Evolutionary conservation across 164 flowering plant genomes (phyloP), one percentile per base, ranked within the genome.

Genomic region (Aristolochia californica): DNA sequence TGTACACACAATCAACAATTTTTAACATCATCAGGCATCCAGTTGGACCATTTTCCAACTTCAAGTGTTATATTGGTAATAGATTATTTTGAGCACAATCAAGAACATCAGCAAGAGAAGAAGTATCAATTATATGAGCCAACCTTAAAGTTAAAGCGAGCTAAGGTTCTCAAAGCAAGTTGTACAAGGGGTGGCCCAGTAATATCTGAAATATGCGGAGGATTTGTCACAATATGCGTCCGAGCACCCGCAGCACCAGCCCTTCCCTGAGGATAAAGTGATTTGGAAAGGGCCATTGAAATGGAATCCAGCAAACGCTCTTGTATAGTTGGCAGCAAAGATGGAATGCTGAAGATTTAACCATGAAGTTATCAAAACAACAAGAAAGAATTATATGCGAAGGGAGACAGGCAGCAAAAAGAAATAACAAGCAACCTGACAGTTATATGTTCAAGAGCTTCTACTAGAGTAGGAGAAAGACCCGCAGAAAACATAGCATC

Each of bases 401-500:
- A 56, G n/a, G 25, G 48, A 50, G n/a, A 30, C 34, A 27, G 13
- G 59, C 17, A 3, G 13, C 50, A 52, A 12, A 34, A 34, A 34
- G 40, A 58, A 18, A 16, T 25, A 13, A 18, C 24, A 61, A 4
- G 27, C n/a, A 65, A 89, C 99, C 97, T 87, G 54, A 60, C 43
- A 50, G 80, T 70, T 72, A 89, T 84, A 68, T 79, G 82, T 64
- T 79, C 85, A 59, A 93, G 95, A 50, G 97, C 78, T 62, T 87
- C 93, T n/a, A 90, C 87, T 52, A 93, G 86, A 15, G 81, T 74
- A 53, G 71, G 55, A 53, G 99, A 89, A 64, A 93, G 88, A 64
- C 96, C 95, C 70, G 83, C 75, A 57, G 87, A 80, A 64, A 89
- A 88, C 96, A 93, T 93, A 58, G 77, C 78, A 80, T 93, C 97